Conservation (phyloP, 371 early-diverging fungal genomes). For the Mucor velutinosus region DNA sequence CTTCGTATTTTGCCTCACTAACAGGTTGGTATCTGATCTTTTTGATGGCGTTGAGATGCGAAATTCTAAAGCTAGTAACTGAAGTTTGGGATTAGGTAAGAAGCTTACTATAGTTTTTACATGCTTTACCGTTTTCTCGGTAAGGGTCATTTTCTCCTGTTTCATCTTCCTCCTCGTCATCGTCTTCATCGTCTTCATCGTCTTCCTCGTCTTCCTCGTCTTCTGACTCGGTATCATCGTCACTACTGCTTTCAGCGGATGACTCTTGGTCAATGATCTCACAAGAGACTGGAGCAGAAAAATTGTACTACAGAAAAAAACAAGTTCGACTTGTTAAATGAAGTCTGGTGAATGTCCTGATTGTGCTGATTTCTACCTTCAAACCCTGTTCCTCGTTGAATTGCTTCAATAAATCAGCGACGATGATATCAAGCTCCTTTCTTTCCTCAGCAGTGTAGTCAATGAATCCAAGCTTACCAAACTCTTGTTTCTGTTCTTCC, state of each 20-base stretch:
- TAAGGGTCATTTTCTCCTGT: not conserved
- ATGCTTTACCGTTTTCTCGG: too few relatives aligned
- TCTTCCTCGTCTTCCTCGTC: too few relatives aligned
- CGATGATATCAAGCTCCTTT: not conserved
- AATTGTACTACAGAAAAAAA: too few relatives aligned
- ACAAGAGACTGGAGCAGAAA: too few relatives aligned
- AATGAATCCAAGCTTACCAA: not conserved
- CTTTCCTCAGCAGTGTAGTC: not conserved
- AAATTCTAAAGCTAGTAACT: too few relatives aligned
- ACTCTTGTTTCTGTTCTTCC: not conserved
- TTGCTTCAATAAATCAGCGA: not conserved
- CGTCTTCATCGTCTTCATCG: too few relatives aligned
- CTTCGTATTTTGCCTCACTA: not conserved
- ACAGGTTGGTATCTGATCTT: not conserved
- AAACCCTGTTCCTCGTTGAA: not conserved
- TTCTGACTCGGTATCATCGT: too few relatives aligned
- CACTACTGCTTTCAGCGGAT: too few relatives aligned
- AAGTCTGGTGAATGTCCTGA: not conserved
- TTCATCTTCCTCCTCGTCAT: not conserved
- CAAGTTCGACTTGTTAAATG: too few relatives aligned
- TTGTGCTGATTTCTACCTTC: not conserved
- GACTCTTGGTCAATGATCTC: too few relatives aligned
- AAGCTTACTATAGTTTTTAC: too few relatives aligned
- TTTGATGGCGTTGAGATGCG: not conserved
- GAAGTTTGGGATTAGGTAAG: too few relatives aligned